phyloP scores from a whole-genome alignment of 768 basidiomycete genomes.

The Cystobasidiopsis lactophilus region DNA sequence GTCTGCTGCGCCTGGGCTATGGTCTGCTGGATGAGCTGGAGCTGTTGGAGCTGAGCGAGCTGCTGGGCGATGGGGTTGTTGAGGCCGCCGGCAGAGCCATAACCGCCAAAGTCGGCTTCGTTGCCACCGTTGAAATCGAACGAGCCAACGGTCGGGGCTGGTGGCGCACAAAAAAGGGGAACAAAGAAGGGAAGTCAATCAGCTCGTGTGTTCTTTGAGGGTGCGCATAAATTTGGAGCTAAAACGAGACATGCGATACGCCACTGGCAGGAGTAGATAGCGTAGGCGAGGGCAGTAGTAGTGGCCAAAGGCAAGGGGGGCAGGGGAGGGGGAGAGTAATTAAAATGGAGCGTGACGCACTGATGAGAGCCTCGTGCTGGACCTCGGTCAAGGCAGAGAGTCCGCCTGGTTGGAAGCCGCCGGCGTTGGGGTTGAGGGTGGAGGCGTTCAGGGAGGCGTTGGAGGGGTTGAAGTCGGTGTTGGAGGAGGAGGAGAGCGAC shows the following conservation, averaged over 20 bases:
- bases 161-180: too few species aligned
- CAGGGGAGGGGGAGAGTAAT: not conserved
- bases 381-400: constrained; percentile 31
- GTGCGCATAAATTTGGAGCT: too few species aligned
- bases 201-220: too few species aligned
- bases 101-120: constrained; percentile 22
- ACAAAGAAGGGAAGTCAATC: too few species aligned
- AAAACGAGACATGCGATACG: too few species aligned
- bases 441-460: constrained; percentile 12
- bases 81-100: constrained; percentile 11
- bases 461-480: too few species aligned
- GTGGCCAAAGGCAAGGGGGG: not conserved
- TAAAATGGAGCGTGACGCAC: not conserved
- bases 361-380: constrained; percentile 19
- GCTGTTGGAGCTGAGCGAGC: constrained; percentile 2
- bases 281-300: not conserved
- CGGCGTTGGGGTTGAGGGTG: constrained; percentile 31
- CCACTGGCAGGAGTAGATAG: not conserved
- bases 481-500: too few species aligned
- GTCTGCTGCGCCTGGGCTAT: not conserved
- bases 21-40: constrained; percentile 2
- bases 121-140: not conserved
- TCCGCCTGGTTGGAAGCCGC: constrained; percentile 32
- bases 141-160: not conserved
- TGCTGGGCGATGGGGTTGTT: not conserved